Base-by-base conservation (phyloP, 2,329 filamentous ascomycete species). In the Hypoxylon sp. region DNA sequence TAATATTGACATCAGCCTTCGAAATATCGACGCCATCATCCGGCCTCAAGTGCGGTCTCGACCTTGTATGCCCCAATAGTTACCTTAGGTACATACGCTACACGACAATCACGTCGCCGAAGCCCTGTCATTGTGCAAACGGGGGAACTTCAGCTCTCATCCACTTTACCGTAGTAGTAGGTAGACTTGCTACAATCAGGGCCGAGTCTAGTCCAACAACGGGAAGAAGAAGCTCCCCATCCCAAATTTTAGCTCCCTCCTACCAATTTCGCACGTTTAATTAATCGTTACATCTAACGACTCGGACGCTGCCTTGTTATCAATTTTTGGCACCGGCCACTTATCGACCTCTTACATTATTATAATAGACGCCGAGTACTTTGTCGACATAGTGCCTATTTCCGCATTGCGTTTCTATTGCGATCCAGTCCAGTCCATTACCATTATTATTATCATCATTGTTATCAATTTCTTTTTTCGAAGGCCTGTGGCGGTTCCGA, bases 11-110 rank as follows among this genome's bases (percentile, higher is more conserved):
- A 68, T 68, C 60, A 70, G 52, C 9, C 46, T 28, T 68, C 46
- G 51, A 56, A 64, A 61, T 68, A 61, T 66, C 62, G 63, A 66
- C 68, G 56, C 66, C 68, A 66, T 69, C 43, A 50, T 59, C 57
- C 46, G 45, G 25, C 28, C 49, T 50, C 53, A 34, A 56, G 53
- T 62, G 45, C 45, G 63, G 68, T 62, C 68, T 71, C 65, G 65
- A 71, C 68, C 65, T 48, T 36, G 56, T 55, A n/a, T 58, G 63
- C 36, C 43, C 66, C 60, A 65, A 60, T 69, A 69, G 60, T 62
- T 69, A 57, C 52, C 52, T n/a, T n/a, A n/a, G n/a, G n/a, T 66
- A 30, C 28, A 30, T 28, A 28, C 25, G 6, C 23, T 30, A 30
- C 28, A 30, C 23, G 2, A 57, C 65, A 68, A 70, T 59, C 62